phyloP scores from a whole-genome alignment of 129 eudicot species.

The Centrapalus pauciflorus region DNA sequence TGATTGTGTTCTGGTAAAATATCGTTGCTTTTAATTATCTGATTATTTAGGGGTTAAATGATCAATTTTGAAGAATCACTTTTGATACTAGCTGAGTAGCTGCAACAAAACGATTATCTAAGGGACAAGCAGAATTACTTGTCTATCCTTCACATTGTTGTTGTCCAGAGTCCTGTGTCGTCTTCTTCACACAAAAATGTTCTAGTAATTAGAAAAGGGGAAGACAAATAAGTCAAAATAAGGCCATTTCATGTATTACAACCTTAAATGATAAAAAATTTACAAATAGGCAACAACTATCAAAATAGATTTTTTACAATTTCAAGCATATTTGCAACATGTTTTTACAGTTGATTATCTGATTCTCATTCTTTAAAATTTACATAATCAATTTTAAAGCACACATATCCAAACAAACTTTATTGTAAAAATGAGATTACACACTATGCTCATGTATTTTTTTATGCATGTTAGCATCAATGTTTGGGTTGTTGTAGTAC shows the following conservation, averaged over 20 bases:
- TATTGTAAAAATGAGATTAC: not conserved
- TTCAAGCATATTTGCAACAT: too few relatives aligned
- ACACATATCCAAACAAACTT: too few relatives aligned
- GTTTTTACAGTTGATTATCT: too few relatives aligned
- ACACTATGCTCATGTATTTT: not conserved
- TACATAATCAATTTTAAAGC: not conserved
- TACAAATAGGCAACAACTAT: not conserved
- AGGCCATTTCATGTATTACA: not conserved
- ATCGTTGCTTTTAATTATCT: too few relatives aligned
- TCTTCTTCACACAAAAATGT: constrained; percentile 6
- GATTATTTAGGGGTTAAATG: too few relatives aligned
- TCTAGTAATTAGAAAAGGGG: too few relatives aligned
- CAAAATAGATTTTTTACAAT: not conserved
- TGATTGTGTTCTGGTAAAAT: too few relatives aligned
- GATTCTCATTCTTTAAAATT: not conserved
- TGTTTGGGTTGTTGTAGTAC: not conserved
- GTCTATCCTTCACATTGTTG: not conserved
- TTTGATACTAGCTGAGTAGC: too few relatives aligned
- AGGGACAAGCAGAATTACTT: not conserved
- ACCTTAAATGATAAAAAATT: not conserved
- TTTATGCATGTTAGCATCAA: not conserved
- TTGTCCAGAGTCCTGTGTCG: not conserved
- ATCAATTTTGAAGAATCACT: not conserved
- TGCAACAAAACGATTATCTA: not conserved
- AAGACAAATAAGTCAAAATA: not conserved